Conservation (phyloP, 1,139 yeast genomes). For the Kodamaea arcana region DNA sequence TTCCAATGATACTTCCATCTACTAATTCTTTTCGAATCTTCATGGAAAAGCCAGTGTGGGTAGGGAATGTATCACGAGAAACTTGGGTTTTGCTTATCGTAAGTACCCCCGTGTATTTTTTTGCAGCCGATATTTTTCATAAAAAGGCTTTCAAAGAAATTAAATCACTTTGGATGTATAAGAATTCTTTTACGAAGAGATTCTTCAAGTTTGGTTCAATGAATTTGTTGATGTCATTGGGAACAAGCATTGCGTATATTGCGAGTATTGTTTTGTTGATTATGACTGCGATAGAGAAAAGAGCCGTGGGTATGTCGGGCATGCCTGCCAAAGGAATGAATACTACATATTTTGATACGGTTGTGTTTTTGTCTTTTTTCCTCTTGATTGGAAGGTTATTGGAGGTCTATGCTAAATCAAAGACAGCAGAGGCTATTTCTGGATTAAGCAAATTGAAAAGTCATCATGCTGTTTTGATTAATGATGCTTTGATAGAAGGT, state of each 20-base stretch:
- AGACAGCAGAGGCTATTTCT: slow-evolving; percentile 64
- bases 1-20: slow-evolving; percentile 59
- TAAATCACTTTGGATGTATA: slow-evolving; percentile 51
- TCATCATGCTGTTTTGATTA: slow-evolving; percentile 46
- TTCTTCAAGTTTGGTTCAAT: slow-evolving; percentile 71
- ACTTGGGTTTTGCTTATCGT: slow-evolving; percentile 64
- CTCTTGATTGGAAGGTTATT: slow-evolving; percentile 64
- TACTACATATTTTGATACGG: slow-evolving; percentile 74
- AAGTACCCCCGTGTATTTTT: slow-evolving; percentile 71
- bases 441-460: slow-evolving; percentile 50
- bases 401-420: slow-evolving; percentile 62
- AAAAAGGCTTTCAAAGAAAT: slow-evolving; percentile 60
- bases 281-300: slow-evolving; percentile 14
- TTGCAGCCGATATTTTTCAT: slow-evolving; percentile 72
- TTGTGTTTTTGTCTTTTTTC: slow-evolving; percentile 69
- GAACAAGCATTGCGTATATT: slow-evolving; percentile 69
- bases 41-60: slow-evolving; percentile 62
- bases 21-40: slow-evolving; percentile 43
- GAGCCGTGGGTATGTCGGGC: slow-evolving; percentile 8
- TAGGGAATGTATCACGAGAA: slow-evolving; percentile 56
- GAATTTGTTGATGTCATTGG: slow-evolving; percentile 68
- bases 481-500: slow-evolving; percentile 17
- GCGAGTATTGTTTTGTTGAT: slow-evolving; percentile 59
- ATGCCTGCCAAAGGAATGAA: slow-evolving; percentile 23
- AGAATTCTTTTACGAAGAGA: slow-evolving; percentile 53